Evolutionary conservation across 345 rosid species (phyloP), one percentile per base, ranked within the genome.

Genomic region (Rhodamnia argentea): DNA sequence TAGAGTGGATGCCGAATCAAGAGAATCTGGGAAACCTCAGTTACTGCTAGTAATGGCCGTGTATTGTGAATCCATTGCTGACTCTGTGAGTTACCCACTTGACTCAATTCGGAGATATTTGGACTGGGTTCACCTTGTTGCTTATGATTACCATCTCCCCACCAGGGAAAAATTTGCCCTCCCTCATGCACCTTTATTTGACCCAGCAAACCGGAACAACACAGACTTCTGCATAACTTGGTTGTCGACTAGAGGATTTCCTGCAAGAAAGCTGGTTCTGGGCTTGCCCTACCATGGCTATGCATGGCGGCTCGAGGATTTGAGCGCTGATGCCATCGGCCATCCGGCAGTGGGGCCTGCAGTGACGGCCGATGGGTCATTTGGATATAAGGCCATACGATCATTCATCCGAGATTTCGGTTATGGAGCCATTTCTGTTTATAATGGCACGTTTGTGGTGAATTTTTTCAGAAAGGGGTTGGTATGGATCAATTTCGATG

Each of bases 401-500:
- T 84, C 85, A 0, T 83, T 37, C 29, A 82, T 92, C 40, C 58
- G n/a, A 27, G 40, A 29, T n/a, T 86, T 53, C 6, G 89, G 88
- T 2, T 87, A 89, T 87, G 93, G 91, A 20, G 83, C 44, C 13
- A 54, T 27, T 16, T 5, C 88, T 2, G 24, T 40, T 32, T 93
- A 91, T 83, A 88, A 92, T 86, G n/a, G 86, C n/a, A 87, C 91
- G 5, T 90, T 87, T 55, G 91, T 84, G 12, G 89, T 87, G 56
- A 90, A 89, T 85, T 59, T 76, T 62, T 90, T 76, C 86, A 62
- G 54, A 3, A 20, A 44, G 47, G 88, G 89, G 37, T 62, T 58
- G 14, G 7, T 2, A 40, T 92, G 95, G 95, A 84, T 93, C 56
- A 90, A 87, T 86, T 93, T 89, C 74, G 93, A 91, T 56, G 92